Evolutionary conservation across 306 rosid species (phyloP).

Genomic region (Prunus kanzakura): DNA sequence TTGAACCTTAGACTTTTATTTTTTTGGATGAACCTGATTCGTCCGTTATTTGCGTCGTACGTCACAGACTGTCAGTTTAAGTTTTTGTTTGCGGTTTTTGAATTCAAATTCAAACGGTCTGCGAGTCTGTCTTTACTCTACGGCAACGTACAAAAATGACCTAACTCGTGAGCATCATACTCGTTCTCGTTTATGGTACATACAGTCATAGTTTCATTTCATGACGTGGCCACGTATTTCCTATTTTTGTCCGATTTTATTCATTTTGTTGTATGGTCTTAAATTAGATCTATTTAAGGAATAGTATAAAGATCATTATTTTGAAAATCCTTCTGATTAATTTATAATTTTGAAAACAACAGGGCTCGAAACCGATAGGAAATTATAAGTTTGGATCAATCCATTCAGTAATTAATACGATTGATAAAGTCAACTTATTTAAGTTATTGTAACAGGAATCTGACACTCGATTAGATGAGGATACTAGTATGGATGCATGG

Average conservation of each 20-base stretch:
- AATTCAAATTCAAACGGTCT: slow-evolving; percentile 23
- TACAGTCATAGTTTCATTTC: neutral
- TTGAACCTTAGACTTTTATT: neutral
- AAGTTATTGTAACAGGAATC: too few species aligned
- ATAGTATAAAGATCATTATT: too few species aligned
- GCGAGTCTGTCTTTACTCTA: neutral
- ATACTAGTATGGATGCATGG: neutral
- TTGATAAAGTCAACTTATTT: too few species aligned
- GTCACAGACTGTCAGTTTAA: neutral
- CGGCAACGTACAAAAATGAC: slow-evolving; percentile 1
- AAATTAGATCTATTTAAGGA: neutral
- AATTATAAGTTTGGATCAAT: too few species aligned
- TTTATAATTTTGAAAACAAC: too few species aligned
- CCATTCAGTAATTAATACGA: too few species aligned
- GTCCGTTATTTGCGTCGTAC: neutral
- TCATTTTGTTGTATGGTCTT: neutral
- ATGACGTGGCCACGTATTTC: neutral
- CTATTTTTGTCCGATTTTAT: neutral
- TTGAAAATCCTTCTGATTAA: neutral
- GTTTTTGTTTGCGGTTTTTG: neutral
- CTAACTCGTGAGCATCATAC: neutral
- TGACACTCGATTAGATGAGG: neutral
- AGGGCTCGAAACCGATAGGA: accelerated
- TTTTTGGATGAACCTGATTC: neutral
- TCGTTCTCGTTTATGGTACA: neutral